Evolutionary conservation across 768 basidiomycete genomes (phyloP), one percentile per base, ranked within the genome.

Genomic region (Rhizopogon roseolus): DNA sequence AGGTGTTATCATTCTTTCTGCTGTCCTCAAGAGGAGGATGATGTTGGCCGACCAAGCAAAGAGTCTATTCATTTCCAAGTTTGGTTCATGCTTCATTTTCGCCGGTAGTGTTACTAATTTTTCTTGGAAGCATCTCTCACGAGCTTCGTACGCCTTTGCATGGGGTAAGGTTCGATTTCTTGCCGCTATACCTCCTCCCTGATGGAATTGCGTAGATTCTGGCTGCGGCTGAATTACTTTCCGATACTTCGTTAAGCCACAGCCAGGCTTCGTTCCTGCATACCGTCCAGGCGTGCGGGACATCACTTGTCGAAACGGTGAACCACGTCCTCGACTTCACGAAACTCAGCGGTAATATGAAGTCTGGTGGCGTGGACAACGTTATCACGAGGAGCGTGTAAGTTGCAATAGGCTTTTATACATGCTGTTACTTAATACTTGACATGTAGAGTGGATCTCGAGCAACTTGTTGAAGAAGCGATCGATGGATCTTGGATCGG

Each of bases 271-370:
- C 93, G 0, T 96, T 93, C 74, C 72, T 97, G 48, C 89, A 93
- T 64, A 97, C 95, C 0, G 90, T 97, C 1, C 90, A 94, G 66
- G 93, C 92, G 6, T 97, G 94, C 64, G 94, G 93, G 13, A 95
- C 88, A n/a, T 93, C 92, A 1, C 79, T 98, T 1, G 91, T 95
- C 40, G 95, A 98, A 73, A 96, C 94, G 0, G 93, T 98, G 46
- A 97, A 97, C 64, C 95, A 98, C 61, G 95, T 98, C 5, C 75
- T 98, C 27, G 95, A 98, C 66, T 98, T 95, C 64, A 96, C 93
- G 29, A 98, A 98, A 64, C 78, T 96, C 22, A 93, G 90, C 56
- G 93, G 93, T 19, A 90, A 88, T 61, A 77, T 84, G 43, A 90
- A 90, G 65, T 78, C 83, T 2, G 90, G 88, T 27, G 86, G 87